Percentiles rank a stretch among this genome's conserved stretches.
Conservation (phyloP, 208 protist genomes). For the Acanthamoeba sp. region DNA sequence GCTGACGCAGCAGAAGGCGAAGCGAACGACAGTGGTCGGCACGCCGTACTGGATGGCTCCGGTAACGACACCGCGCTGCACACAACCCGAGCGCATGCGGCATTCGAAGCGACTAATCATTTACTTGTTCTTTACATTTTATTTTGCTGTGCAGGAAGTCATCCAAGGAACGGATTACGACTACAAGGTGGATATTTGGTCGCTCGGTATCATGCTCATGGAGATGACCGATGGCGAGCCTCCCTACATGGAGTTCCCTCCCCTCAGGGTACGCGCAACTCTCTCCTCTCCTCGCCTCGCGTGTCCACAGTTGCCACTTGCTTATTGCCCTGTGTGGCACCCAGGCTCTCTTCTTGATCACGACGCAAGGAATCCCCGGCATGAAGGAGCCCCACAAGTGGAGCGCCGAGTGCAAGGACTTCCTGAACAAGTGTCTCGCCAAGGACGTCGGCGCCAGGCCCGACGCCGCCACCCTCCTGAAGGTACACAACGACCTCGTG, state of each 20-base stretch:
- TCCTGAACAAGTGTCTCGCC: conserved; percentile 81
- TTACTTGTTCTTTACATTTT: too few species aligned
- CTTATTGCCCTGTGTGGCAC: not conserved
- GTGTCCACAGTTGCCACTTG: not conserved
- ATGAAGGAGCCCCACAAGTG: conserved; percentile 82
- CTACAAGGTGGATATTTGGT: conserved; percentile 63
- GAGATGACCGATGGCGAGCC: conserved; percentile 80
- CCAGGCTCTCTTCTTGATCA: conserved; percentile 84
- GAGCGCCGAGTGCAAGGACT: conserved; percentile 80
- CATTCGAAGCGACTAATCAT: too few species aligned
- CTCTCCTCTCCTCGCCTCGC: not conserved
- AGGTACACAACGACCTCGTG: too few species aligned
- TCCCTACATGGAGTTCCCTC: conserved; percentile 84
- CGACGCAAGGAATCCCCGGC: conserved; percentile 85
- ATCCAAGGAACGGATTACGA: conserved; percentile 78
- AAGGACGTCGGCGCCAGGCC: conserved; percentile 30
- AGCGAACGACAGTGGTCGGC: conserved; percentile 85
- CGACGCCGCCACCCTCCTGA: conserved; percentile 34
- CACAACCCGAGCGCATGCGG: not conserved
- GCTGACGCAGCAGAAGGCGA: conserved; percentile 85
- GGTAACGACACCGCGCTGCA: not conserved
- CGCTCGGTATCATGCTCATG: conserved; percentile 83
- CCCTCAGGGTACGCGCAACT: conserved; percentile 47
- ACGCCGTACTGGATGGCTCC: conserved; percentile 91
- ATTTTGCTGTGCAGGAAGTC: conserved; percentile 73